Evolutionary conservation across 1,139 yeast species (phyloP).

Genomic region (Kodamaea arcana): DNA sequence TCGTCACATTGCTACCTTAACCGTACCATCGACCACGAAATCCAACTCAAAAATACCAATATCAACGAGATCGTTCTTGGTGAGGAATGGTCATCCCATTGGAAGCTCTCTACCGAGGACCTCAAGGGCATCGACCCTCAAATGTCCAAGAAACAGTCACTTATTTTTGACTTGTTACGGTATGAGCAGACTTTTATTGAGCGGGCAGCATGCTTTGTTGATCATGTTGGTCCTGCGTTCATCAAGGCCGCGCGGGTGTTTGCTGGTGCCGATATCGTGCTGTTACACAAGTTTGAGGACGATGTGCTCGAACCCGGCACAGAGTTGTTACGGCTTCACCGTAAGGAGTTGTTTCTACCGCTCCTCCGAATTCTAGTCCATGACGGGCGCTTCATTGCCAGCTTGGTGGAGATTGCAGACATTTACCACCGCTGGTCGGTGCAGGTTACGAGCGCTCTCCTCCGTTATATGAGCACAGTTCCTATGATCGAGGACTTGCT

Average conservation of each 20-base stretch:
- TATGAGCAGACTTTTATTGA: constrained; percentile 74
- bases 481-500: constrained; percentile 24
- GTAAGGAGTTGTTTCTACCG: constrained; percentile 54
- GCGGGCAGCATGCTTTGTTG: constrained; percentile 63
- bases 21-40: constrained; percentile 34
- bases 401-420: constrained; percentile 50
- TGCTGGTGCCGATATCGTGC: constrained; percentile 30
- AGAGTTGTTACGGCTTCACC: constrained; percentile 60
- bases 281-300: constrained; percentile 48
- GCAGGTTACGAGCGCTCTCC: constrained; percentile 51
- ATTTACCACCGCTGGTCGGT: constrained; percentile 65
- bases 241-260: constrained; percentile 46
- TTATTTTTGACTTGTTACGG: constrained; percentile 70
- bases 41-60: constrained; percentile 28
- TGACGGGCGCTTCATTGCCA: constrained; percentile 66
- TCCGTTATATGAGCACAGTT: constrained; percentile 52
- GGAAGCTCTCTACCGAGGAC: constrained; percentile 61
- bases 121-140: constrained; percentile 50
- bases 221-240: constrained; percentile 42
- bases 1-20: constrained; percentile 38
- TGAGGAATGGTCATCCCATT: constrained; percentile 72
- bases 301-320: constrained; percentile 60
- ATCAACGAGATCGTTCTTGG: constrained; percentile 37
- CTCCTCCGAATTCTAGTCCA: constrained; percentile 32
- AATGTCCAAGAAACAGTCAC: constrained; percentile 65